Evolutionary conservation across 2,329 filamentous ascomycete species (phyloP).

Genomic region (Trichoderma koningii): DNA sequence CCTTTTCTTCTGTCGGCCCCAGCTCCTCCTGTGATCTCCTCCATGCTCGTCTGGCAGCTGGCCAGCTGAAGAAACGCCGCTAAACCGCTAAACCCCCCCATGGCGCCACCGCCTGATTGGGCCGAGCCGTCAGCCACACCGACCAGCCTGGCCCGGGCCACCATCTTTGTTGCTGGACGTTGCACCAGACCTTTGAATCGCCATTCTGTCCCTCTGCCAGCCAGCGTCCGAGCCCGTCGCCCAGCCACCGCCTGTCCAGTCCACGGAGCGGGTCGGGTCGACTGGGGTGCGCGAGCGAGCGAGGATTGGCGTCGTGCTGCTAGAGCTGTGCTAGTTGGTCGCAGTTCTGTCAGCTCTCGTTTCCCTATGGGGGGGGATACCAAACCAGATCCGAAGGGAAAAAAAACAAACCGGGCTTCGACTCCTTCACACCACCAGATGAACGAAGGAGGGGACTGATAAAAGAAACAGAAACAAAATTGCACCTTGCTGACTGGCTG

Average conservation of each 20-base stretch:
- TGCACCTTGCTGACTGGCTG: background rate
- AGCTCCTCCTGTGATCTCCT: conserved; percentile 14
- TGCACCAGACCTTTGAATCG: background rate
- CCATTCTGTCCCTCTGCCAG: no score
- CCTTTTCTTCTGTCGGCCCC: conserved; percentile 18
- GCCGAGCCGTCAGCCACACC: conserved; percentile 18
- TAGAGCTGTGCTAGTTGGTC: no score
- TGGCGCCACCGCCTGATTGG: conserved; percentile 11
- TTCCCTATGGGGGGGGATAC: background rate
- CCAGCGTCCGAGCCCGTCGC: background rate
- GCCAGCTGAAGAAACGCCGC: conserved; percentile 26
- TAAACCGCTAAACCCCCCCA: background rate
- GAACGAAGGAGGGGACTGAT: no score
- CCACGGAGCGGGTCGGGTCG: conserved; percentile 23
- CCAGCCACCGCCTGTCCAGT: conserved; percentile 27
- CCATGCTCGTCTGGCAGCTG: background rate
- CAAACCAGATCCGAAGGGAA: conserved; percentile 10
- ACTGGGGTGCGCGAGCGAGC: conserved; percentile 13
- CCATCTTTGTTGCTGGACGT: conserved; percentile 2
- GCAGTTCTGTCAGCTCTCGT: conserved; percentile 21
- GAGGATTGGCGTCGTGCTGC: conserved; percentile 20
- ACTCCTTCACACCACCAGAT: conserved; percentile 8
- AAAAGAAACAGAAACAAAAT: background rate
- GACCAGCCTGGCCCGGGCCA: conserved; percentile 3
- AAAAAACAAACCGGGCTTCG: conserved; percentile 15